Conservation (phyloP, 169 alveolate species). For the Ichthyophthirius multifiliis region DNA sequence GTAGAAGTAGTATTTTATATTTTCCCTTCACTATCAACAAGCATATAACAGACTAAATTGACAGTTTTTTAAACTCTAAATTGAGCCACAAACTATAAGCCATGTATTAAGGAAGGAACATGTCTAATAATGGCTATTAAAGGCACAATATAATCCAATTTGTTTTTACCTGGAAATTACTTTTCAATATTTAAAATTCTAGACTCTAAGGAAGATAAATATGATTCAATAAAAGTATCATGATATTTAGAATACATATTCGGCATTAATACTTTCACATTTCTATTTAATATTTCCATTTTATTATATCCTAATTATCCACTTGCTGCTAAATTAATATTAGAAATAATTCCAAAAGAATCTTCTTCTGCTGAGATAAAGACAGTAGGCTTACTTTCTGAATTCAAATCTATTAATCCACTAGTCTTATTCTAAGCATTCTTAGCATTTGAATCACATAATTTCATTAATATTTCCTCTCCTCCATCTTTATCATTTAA, state of each 20-base stretch:
- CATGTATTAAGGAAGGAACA: conserved; percentile 13
- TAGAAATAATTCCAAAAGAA: conserved; percentile 50
- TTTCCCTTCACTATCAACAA: background rate
- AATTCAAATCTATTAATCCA: conserved; percentile 30
- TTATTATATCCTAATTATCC: conserved; percentile 45
- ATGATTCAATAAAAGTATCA: conserved; percentile 47
- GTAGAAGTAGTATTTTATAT: background rate
- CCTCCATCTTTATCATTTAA: conserved; percentile 40
- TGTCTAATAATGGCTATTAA: background rate
- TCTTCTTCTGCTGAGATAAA: conserved; percentile 61
- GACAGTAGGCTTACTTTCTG: conserved; percentile 51
- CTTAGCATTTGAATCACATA: background rate
- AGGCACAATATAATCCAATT: conserved; percentile 5
- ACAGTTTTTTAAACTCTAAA: background rate
- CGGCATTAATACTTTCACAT: conserved; percentile 58
- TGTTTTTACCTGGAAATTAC: conserved; percentile 7
- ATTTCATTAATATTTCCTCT: background rate
- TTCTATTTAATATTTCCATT: conserved; percentile 49
- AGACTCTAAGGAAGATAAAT: conserved; percentile 50
- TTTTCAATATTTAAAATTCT: conserved; percentile 36
- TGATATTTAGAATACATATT: conserved; percentile 55
- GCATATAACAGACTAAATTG: background rate
- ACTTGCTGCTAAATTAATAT: conserved; percentile 42
- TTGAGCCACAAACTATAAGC: background rate
- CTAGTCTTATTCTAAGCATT: background rate